Evolutionary conservation across 371 early-diverging fungal genomes (phyloP), one percentile per base, ranked within the genome.

Genomic region (Coemansia sp.): DNA sequence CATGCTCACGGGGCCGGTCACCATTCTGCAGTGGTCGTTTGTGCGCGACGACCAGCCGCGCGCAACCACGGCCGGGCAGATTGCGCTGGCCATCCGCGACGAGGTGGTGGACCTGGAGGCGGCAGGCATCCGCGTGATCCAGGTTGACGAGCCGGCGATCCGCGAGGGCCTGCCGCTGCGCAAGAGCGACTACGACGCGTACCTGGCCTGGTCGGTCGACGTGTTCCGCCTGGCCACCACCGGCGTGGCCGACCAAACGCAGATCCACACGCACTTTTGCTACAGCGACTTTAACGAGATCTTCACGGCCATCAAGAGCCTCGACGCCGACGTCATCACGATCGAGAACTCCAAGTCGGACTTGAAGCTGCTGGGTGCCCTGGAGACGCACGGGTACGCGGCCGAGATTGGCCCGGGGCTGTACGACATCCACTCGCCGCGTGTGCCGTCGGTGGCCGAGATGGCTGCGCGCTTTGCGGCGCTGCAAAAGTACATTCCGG

Each of bases 211-310:
- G 98, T 92, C 98, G 63, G 95, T 94, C 66, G 90, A 88, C 52
- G 85, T 92, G 66, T 98, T 98, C 91, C 86, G 90, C 76, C 84
- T 98, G 59, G 84, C 95, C 62, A 91, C 93, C 59, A 82, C 90
- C 58, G 93, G 92, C 67, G 97, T 98, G 56, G 74, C 80, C 35
- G 86, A 94, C 75, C 84, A 84, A 35, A 95, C 96, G 60, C 94
- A 97, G 83, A 94, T 97, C 81, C 98, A 97, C 87, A 88, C 95
- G 62, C 94, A 94, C 81, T 91, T 92, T 84, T 97, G 97, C 86
- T 97, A 97, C 90, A 90, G 91, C 78, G 97, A 97, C 82, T 97
- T 97, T 82, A 93, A 97, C 80, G 97, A 95, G 82, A 97, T 97
- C 81, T 92, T 97, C 82, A 85, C 85, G 57, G 88, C 95, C 43